phyloP scores from a whole-genome alignment of 2,329 filamentous ascomycete species.

The Bretziella fagacearum region DNA sequence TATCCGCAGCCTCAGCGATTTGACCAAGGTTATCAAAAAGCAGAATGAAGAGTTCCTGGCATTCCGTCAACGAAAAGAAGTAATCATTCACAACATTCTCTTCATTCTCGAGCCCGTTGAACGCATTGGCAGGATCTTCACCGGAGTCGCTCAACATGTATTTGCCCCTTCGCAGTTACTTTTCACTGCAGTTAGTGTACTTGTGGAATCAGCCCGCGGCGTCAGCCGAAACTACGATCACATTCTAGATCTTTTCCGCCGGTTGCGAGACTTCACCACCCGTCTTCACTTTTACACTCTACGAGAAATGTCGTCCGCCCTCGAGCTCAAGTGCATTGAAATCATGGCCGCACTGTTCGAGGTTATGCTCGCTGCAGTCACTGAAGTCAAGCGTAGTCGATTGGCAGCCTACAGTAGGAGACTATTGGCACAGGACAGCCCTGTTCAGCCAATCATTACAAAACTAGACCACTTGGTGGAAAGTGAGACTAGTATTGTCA shows the following conservation, averaged over 20 bases:
- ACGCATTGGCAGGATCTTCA: conserved; percentile 24
- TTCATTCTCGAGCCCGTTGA: conserved; percentile 23
- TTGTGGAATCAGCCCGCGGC: conserved; percentile 28
- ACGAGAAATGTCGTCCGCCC: conserved; percentile 23
- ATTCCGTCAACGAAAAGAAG: conserved; percentile 14
- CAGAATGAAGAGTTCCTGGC: conserved; percentile 15
- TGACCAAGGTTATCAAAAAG: conserved; percentile 9
- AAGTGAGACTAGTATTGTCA: conserved; percentile 27
- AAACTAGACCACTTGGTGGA: conserved; percentile 26
- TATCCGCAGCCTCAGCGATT: conserved; percentile 12
- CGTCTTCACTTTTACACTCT: conserved; percentile 27
- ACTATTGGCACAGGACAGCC: conserved; percentile 25
- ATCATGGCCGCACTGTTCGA: conserved; percentile 30
- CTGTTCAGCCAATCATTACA: conserved; percentile 25
- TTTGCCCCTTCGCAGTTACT: conserved; percentile 27
- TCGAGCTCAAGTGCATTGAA: conserved; percentile 25
- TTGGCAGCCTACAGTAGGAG: conserved; percentile 26
- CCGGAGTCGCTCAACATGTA: conserved; percentile 23
- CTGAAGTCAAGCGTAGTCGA: conserved; percentile 26
- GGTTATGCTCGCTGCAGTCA: conserved; percentile 28
- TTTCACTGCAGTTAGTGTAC: conserved; percentile 27
- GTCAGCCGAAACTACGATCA: conserved; percentile 29
- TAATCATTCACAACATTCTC: conserved; percentile 14
- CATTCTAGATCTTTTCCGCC: conserved; percentile 28
- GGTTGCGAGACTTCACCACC: conserved; percentile 28